Conservation (phyloP, 1,139 yeast species). For the Entelexis paramagnoliae region DNA sequence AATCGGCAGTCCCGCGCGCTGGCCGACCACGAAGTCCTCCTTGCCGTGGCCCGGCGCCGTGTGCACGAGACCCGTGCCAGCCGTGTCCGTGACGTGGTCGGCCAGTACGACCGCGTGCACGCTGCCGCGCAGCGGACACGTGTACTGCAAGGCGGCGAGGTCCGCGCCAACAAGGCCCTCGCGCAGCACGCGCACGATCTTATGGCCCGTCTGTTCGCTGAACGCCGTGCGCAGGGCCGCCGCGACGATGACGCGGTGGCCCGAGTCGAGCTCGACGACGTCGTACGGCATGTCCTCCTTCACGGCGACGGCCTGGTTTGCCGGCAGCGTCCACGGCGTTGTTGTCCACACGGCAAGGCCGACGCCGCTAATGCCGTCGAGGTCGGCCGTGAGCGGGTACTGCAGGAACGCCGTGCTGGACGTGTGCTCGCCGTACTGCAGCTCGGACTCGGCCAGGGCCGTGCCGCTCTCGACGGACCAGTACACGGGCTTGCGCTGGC, state of each 20-base stretch:
- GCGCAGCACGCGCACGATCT: background rate
- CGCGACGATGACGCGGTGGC: slow-evolving; percentile 32
- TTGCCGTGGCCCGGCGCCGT: slow-evolving; percentile 97
- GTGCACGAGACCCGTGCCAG: slow-evolving; percentile 95
- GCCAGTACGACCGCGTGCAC: slow-evolving; percentile 61
- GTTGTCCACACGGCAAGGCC: slow-evolving; percentile 73
- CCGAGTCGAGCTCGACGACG: slow-evolving; percentile 29
- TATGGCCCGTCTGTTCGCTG: background rate
- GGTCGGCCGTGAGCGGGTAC: slow-evolving; percentile 40
- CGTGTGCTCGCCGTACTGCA: slow-evolving; percentile 67
- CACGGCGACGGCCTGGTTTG: slow-evolving; percentile 75
- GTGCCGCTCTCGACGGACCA: slow-evolving; percentile 95
- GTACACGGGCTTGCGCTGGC: slow-evolving; percentile 90
- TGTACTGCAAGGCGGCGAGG: slow-evolving; percentile 41
- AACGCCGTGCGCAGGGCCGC: slow-evolving; percentile 9
- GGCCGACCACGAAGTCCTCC: slow-evolving; percentile 76
- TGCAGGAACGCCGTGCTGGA: slow-evolving; percentile 64
- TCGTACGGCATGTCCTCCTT: slow-evolving; percentile 52
- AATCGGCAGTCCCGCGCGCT: slow-evolving; percentile 45
- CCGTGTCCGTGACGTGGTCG: slow-evolving; percentile 62
- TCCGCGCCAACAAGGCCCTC: slow-evolving; percentile 36
- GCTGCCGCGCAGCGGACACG: slow-evolving; percentile 43
- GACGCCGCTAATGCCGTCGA: background rate
- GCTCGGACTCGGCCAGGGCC: slow-evolving; percentile 92
- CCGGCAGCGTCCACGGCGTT: slow-evolving; percentile 94